Base-by-base conservation (phyloP, 345 rosid genomes). In the Kandelia obovata region DNA sequence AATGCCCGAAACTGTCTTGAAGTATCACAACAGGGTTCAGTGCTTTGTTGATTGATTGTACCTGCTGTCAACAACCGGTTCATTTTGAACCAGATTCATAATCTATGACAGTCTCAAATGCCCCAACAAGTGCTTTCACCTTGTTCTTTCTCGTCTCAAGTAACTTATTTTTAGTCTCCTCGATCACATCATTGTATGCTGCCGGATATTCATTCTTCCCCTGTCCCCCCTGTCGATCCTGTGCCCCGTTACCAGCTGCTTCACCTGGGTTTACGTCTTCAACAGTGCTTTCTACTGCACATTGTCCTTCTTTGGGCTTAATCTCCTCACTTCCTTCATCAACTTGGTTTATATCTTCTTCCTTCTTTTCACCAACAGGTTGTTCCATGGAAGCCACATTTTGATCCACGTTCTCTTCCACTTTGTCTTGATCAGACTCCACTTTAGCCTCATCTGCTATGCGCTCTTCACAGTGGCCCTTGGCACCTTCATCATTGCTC, bases 31-130 rank as follows among this genome's bases (percentile, higher is more conserved):
- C 49, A 43, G 49, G 49, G 4, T 43, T 43, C 5, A 11, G 49
- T 43, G 49, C 17, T 43, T 43, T 56, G 30, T 10, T 9, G 59
- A 8, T 27, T 56, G 59, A 56, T 56, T 21, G 23, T 0, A 23
- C 25, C 59, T 21, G 59, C 9, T 55, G 30, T 55, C 17, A 23
- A 55, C 30, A 55, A 6, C 28, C 30, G 5, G 30, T 3, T 23
- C 17, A 56, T 56, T 83, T 85, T 64, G 89, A 77, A 52, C 78
- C 73, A 25, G 82, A 71, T 83, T 92, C 90, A 63, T 89, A 83
- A 71, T 87, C 95, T 25, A 93, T 93, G 75, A 89, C 98, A 21
- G 92, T 89, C 85, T 93, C 87, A 61, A 93, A 93, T 25, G 98
- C 98, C 35, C 98, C 97, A 23, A 85, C 98, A 68, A 93, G 75